Evolutionary conservation across 192 early-diverging fungal species (phyloP), one percentile per base, ranked within the genome.

Genomic region (Coemansia sp.): DNA sequence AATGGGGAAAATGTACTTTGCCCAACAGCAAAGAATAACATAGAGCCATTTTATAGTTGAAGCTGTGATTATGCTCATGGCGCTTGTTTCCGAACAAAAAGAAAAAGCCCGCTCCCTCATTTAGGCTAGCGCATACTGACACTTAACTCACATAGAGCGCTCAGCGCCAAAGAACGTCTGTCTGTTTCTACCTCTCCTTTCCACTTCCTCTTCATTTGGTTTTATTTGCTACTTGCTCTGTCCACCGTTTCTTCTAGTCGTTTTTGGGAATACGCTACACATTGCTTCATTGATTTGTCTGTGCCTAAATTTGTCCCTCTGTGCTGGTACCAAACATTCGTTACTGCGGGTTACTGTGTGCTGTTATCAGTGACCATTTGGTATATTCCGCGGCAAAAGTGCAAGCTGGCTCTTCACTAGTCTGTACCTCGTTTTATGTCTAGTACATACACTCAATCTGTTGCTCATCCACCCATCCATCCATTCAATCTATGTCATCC

Each of bases 401-500:
- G 35, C 35, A 40, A 40, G 35, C 35, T 40, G 35, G 35, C 14
- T 40, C 35, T 40, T 40, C 35, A 40, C 35, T 40, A 40, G 35
- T 40, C 35, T 40, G 35, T 16, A 16, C 35, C 35, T 16, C 35
- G 35, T 40, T 40, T 40, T 40, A 40, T 40, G 35, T 40, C 35
- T 40, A 40, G 4, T 16, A n/a, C 14, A n/a, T 11, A 3, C 35
- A 40, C n/a, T 16, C 35, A 40, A 40, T 16, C 27, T 28, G 25
- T 50, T 50, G 8, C 14, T 28, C 25, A n/a, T 50, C 22, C 45
- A 44, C n/a, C 6, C 42, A 21, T 44, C 16, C 16, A 3, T 3
- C 16, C 42, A 18, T 21, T 44, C 42, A 6, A 51, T n/a, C 43
- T 30, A 57, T 57, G 56, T 28, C 56, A 19, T 56, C 18, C 27